A percentile compares a stretch with the other conserved stretches of the same genome.
Conservation (phyloP, 345 rosid species). For the Brassica cretica region DNA sequence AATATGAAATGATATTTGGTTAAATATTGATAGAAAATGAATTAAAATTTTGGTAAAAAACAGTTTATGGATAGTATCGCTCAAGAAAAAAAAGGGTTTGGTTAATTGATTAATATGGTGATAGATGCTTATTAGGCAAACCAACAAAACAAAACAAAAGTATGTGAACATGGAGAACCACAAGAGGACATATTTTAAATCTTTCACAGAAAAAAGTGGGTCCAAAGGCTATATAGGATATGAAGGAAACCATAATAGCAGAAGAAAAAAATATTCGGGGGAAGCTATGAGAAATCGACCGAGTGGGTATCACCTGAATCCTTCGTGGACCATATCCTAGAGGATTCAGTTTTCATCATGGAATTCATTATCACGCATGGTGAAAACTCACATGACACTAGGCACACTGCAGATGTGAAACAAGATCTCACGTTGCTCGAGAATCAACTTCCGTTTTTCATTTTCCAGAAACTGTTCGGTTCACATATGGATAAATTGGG, state of each 20-base stretch:
- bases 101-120: too few relatives aligned
- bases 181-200: neutral
- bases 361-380: neutral
- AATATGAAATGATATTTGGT: too few relatives aligned
- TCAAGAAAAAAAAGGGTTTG: too few relatives aligned
- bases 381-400: neutral
- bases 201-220: neutral
- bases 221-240: neutral
- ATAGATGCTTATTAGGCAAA: neutral
- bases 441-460: conserved; percentile 21
- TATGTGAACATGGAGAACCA: neutral
- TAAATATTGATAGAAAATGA: too few relatives aligned
- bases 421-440: conserved; percentile 12
- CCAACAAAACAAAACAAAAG: neutral
- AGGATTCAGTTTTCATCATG: conserved; percentile 10
- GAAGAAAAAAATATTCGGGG: neutral
- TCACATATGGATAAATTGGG: neutral
- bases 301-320: neutral
- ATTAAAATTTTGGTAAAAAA: too few relatives aligned
- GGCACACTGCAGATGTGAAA: neutral
- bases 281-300: neutral
- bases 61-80: too few relatives aligned
- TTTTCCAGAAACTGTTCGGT: neutral
- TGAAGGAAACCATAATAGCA: neutral
- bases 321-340: neutral